Base-by-base conservation (phyloP, 2,329 filamentous ascomycete genomes). In the Pyrenochaeta sp. region DNA sequence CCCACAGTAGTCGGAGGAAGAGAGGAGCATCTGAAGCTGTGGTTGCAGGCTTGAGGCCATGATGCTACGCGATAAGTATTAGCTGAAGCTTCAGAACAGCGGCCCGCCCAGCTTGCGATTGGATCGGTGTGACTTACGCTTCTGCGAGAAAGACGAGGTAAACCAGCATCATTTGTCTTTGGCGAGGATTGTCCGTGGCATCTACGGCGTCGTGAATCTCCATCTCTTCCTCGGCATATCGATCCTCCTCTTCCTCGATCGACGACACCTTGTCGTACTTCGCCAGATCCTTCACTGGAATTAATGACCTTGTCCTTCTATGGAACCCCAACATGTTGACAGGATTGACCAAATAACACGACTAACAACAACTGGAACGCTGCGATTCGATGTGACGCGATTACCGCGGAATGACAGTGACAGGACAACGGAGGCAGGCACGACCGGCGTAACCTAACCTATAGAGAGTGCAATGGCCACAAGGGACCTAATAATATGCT, bases 1-100 rank as follows among this genome's bases (percentile, higher is more conserved):
- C 43, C 79, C 77, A 62, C 81, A 83, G 54, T 74, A 79, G 30
- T 80, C 74, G 25, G 78, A 72, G n/a, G 78, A 78, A 2, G 78
- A 76, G 27, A 81, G 69, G 19, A 82, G 75, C 70, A 82, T 79
- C 58, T 79, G 78, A 39, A 83, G 77, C 56, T 82, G 80, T 13
- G 80, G 77, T 48, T 81, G 79, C 6, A 82, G 74, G 51, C 79
- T 81, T n/a, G 81, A 80, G 27, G 80, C 78, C 78, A 83, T 81
- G 65, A 83, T 81, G 37, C 76, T 78, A 57, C 44, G 28, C 32
- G 10, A 53, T 2, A 37, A 24, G 15, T 30, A 50, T 65, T 32
- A 58, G 58, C 50, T 57, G 40, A 50, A 48, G 46, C 45, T 59
- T 34, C 45, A 49, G 28, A 28, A 24, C 37, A 50, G 42, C 15